Conservation (phyloP, 228 moss, liverwort and hornwort species). For the Sphagnum magellanicum region DNA sequence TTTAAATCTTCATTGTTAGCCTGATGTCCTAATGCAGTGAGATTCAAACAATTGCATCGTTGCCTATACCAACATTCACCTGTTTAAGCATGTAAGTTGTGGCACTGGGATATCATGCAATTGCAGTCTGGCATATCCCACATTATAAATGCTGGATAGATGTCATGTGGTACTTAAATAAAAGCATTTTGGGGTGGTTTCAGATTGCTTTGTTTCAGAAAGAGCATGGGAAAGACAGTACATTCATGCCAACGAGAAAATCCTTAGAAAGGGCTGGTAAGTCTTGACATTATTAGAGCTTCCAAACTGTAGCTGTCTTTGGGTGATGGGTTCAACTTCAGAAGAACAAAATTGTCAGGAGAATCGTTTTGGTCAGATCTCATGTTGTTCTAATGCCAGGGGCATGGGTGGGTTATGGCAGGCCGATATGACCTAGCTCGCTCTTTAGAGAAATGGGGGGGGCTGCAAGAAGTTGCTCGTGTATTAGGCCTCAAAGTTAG, state of each 20-base stretch:
- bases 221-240: slow-evolving; percentile 70
- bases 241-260: slow-evolving; percentile 75
- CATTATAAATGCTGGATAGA: not conserved
- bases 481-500: slow-evolving; percentile 60
- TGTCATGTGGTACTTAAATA: not conserved
- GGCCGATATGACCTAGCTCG: slow-evolving; percentile 81
- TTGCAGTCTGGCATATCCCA: not conserved
- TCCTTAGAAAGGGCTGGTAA: slow-evolving; percentile 74
- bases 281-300: not conserved
- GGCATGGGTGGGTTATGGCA: slow-evolving; percentile 11
- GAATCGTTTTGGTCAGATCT: no score
- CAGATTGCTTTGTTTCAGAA: slow-evolving; percentile 73
- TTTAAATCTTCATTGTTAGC: not conserved
- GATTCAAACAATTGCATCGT: not conserved
- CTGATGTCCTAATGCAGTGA: not conserved
- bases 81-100: not conserved
- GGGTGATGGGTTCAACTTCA: no score
- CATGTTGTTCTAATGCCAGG: not conserved
- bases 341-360: no score
- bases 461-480: slow-evolving; percentile 84
- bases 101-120: not conserved
- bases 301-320: no score
- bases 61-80: not conserved
- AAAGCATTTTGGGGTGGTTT: not conserved
- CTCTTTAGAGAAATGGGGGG: slow-evolving; percentile 96